These are phyloP conservation scores for Clarireedia paspali DNA, from an alignment of 2,329 filamentous ascomycete species.

Conservation along the genomic window DNA sequence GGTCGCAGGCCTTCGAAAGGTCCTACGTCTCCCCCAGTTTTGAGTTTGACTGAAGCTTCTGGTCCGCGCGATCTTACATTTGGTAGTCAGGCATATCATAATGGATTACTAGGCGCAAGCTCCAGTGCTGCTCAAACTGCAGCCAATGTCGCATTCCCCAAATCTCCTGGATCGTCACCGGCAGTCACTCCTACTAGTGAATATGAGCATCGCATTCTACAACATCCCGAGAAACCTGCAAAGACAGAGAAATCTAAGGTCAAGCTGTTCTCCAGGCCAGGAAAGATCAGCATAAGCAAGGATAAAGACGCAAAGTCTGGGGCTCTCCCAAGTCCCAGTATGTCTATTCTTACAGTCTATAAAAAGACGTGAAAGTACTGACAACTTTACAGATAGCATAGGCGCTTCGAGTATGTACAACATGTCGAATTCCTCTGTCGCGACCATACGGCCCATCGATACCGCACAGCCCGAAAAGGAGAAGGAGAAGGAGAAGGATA, in stretches of 20 bases:
- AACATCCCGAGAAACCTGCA: conserved; percentile 48
- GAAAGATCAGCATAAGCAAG: conserved; percentile 63
- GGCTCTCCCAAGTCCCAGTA: conserved; percentile 64
- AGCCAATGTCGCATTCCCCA: conserved; percentile 63
- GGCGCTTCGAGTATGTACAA: conserved; percentile 59
- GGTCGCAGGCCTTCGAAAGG: conserved; percentile 29
- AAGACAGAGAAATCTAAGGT: conserved; percentile 68
- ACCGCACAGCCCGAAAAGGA: conserved; percentile 38
- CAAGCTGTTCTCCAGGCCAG: conserved; percentile 73
- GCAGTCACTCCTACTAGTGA: conserved; percentile 29
- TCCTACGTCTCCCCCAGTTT: conserved; percentile 52
- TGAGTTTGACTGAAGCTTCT: conserved; percentile 59
- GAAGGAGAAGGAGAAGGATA: conserved; percentile 44
- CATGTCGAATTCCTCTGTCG: conserved; percentile 67
- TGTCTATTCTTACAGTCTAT: conserved; percentile 55
- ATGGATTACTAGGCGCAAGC: conserved; percentile 53
- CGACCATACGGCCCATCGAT: conserved; percentile 63
- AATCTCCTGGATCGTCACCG: conserved; percentile 36
- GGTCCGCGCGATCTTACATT: conserved; percentile 50
- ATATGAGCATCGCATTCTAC: conserved; percentile 23
- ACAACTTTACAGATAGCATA: conserved; percentile 26
- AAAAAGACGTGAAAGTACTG: conserved; percentile 33
- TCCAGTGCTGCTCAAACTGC: conserved; percentile 62
- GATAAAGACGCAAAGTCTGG: conserved; percentile 57
- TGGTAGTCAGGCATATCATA: conserved; percentile 43